phyloP scores from a whole-genome alignment of 2,329 filamentous ascomycete species.

The Aspergillus japonicus region DNA sequence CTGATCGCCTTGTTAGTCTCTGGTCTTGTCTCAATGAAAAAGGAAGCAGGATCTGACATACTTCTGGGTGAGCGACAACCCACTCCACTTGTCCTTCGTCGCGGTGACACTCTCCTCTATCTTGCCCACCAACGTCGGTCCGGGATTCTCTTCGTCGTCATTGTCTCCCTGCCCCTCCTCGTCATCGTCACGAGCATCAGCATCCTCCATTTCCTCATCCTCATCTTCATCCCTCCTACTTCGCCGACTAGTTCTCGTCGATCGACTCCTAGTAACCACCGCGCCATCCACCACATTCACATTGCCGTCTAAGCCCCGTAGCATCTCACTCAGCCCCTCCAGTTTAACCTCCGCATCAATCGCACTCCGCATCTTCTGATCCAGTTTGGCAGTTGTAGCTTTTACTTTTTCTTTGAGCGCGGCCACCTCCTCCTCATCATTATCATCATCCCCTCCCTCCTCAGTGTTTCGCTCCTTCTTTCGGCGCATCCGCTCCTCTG shows the following conservation, averaged over 20 bases:
- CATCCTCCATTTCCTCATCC: conserved; percentile 17
- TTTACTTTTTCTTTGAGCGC: conserved; percentile 51
- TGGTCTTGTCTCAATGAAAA: conserved; percentile 19
- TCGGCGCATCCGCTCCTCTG: conserved; percentile 39
- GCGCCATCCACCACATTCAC: conserved; percentile 26
- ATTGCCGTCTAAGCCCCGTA: conserved; percentile 47
- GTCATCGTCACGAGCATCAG: conserved; percentile 30
- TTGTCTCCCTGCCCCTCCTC: conserved; percentile 41
- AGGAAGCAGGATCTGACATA: conserved; percentile 29
- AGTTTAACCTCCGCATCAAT: conserved; percentile 57
- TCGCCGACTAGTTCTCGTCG: conserved; percentile 31
- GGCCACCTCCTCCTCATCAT: conserved; percentile 37
- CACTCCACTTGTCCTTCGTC: conserved; percentile 36
- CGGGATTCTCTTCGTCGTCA: conserved; percentile 44
- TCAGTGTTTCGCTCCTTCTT: conserved; percentile 30
- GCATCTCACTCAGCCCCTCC: conserved; percentile 42
- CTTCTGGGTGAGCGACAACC: conserved; percentile 43
- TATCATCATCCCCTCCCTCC: conserved; percentile 30
- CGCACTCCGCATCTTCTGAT: conserved; percentile 56
- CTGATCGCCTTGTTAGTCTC: conserved; percentile 17
- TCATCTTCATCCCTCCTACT: conserved; percentile 15
- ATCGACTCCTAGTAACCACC: conserved; percentile 21
- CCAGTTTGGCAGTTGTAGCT: conserved; percentile 54
- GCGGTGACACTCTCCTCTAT: conserved; percentile 38
- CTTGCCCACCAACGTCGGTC: conserved; percentile 34